Evolutionary conservation across 1,284 basidiomycete species (phyloP).

Genomic region (Ganoderma lingzhi): DNA sequence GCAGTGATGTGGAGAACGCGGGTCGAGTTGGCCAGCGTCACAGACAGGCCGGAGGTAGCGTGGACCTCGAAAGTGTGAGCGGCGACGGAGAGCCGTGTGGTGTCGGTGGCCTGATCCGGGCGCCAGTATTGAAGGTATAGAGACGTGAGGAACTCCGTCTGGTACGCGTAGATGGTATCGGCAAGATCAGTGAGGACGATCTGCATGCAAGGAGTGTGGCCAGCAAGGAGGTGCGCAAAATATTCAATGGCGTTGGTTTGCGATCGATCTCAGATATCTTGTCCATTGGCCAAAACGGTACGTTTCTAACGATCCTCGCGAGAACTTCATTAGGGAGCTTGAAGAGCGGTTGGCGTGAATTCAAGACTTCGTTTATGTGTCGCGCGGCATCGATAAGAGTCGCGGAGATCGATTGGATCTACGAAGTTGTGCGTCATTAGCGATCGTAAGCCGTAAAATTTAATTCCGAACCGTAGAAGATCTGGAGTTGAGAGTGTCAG

Average conservation of each 20-base stretch:
- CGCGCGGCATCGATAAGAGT: not conserved
- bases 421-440: not conserved
- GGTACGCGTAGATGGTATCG: not conserved
- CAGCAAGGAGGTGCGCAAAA: not conserved
- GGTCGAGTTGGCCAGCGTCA: not conserved
- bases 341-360: constrained; percentile 1
- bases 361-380: not conserved
- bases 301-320: not conserved
- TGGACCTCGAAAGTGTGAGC: not conserved
- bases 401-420: not conserved
- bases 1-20: not conserved
- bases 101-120: not conserved
- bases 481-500: not conserved
- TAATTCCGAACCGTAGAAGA: not conserved
- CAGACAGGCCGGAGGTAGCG: not conserved
- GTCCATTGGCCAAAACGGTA: not conserved
- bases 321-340: not conserved
- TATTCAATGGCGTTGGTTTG: not conserved
- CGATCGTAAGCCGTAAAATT: not conserved
- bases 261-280: not conserved
- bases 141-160: not conserved
- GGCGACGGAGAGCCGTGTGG: not conserved
- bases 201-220: not conserved
- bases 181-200: not conserved
- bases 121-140: not conserved